Evolutionary conservation across 2,329 filamentous ascomycete genomes (phyloP), one percentile per base, ranked within the genome.

Genomic region (Stylonectria norvegica): DNA sequence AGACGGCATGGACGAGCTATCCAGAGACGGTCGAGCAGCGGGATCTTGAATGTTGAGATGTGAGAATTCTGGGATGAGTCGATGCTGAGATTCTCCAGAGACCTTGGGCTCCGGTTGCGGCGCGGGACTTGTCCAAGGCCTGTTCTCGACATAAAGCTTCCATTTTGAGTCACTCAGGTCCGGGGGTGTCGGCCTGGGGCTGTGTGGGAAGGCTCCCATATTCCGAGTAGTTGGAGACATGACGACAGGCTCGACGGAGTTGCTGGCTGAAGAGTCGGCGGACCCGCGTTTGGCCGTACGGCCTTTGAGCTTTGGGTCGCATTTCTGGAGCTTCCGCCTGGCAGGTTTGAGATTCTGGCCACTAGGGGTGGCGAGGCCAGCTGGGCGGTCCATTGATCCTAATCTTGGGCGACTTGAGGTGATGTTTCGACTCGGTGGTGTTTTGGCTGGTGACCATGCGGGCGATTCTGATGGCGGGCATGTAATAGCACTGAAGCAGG

Each of bases 251-350:
- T n/a, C n/a, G n/a, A n/a, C n/a, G n/a, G n/a, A n/a, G 15, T 18
- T 17, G 30, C 50, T 54, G 25, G 49, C 40, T 5, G 47, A 45
- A 20, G 59, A 58, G 32, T 60, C 50, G 42, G 53, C 48, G 19
- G 55, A 57, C 14, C 52, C 57, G 34, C 54, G 43, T 29, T 60
- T 60, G 23, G 48, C 34, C 20, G 45, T 50, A 20, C 52, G 47
- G 14, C 38, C 45, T 44, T 56, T 63, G 37, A 57, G 48, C 43
- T 52, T 55, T 5, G 58, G 47, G 32, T 57, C 57, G n/a, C 47
- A 52, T 40, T 59, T 64, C 28, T 59, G 58, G 12, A 65, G 52
- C 42, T 53, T 65, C 41, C 55, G 52, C 36, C 55, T 49, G 16
- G 47, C 40, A 8, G 58, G 58, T 28, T 57, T 61, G 34, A 57